Conservation (phyloP, 805 yeast species). For the Candida koratica region DNA sequence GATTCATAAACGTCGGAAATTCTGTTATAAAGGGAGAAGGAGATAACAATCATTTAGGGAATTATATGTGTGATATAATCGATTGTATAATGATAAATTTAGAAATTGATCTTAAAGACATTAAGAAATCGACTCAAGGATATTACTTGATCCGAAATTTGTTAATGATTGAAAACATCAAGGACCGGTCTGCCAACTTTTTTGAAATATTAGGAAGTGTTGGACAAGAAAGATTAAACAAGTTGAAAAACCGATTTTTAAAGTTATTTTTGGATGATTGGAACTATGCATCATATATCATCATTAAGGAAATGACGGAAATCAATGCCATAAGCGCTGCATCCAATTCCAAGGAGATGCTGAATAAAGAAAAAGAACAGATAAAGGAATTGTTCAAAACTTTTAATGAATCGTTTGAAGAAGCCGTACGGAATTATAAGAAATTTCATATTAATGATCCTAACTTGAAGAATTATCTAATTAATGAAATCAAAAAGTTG, state of each 20-base stretch:
- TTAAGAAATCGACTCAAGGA: constrained; percentile 54
- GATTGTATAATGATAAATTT: constrained; percentile 67
- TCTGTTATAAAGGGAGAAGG: constrained; percentile 41
- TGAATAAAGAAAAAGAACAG: constrained; percentile 73
- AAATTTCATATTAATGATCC: constrained; percentile 64
- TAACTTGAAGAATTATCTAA: constrained; percentile 56
- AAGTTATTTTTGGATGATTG: constrained; percentile 72
- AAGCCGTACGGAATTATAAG: constrained; percentile 61
- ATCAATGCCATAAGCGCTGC: constrained; percentile 49
- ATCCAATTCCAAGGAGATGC: constrained; percentile 17
- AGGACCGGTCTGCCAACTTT: constrained; percentile 54
- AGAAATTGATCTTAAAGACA: constrained; percentile 53
- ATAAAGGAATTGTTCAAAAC: constrained; percentile 80
- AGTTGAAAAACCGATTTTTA: constrained; percentile 68
- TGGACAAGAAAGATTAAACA: constrained; percentile 62
- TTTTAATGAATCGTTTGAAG: constrained; percentile 82
- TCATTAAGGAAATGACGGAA: constrained; percentile 73
- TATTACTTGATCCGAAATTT: constrained; percentile 67
- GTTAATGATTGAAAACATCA: constrained; percentile 68
- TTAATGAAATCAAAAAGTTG: constrained; percentile 67
- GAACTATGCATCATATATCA: constrained; percentile 70
- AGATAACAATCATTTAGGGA: constrained; percentile 40
- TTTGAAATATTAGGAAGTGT: constrained; percentile 50
- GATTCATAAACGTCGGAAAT: constrained; percentile 41
- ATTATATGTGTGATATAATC: constrained; percentile 71